phyloP scores from a whole-genome alignment of 2,329 filamentous ascomycete genomes.

The Helminthosporium solani region DNA sequence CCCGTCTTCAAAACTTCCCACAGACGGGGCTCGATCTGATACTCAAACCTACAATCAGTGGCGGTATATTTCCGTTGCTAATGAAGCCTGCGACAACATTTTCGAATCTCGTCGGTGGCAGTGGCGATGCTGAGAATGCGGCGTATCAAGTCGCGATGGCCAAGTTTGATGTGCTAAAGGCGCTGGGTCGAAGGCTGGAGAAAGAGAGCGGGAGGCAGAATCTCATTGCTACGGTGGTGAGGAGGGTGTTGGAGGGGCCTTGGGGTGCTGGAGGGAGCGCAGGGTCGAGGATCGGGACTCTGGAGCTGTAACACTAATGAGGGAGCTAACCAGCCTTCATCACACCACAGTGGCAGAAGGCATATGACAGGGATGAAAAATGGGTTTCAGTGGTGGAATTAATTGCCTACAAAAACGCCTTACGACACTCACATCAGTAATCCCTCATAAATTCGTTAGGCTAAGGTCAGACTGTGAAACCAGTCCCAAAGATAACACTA shows the following conservation, averaged over 20 bases:
- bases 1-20: constrained; percentile 38
- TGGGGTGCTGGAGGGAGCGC: constrained; percentile 45
- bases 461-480: no score
- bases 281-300: constrained; percentile 49
- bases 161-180: constrained; percentile 58
- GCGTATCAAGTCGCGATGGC: constrained; percentile 59
- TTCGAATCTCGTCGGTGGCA: constrained; percentile 59
- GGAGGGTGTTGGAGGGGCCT: constrained; percentile 45
- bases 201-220: constrained; percentile 40
- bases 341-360: no score
- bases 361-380: no score
- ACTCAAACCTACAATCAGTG: constrained; percentile 52
- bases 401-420: no score
- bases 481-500: no score
- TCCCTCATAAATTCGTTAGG: no score
- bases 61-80: constrained; percentile 56
- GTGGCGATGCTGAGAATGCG: constrained; percentile 57
- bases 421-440: no score
- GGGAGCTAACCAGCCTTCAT: no score
- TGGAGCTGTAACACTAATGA: constrained; percentile 48
- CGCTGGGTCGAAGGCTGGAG: constrained; percentile 49
- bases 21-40: constrained; percentile 53
- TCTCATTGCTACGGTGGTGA: constrained; percentile 44
- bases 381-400: no score
- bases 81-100: constrained; percentile 59